Evolutionary conservation across 1,284 basidiomycete genomes (phyloP).

Genomic region (Abortiporus biennis): DNA sequence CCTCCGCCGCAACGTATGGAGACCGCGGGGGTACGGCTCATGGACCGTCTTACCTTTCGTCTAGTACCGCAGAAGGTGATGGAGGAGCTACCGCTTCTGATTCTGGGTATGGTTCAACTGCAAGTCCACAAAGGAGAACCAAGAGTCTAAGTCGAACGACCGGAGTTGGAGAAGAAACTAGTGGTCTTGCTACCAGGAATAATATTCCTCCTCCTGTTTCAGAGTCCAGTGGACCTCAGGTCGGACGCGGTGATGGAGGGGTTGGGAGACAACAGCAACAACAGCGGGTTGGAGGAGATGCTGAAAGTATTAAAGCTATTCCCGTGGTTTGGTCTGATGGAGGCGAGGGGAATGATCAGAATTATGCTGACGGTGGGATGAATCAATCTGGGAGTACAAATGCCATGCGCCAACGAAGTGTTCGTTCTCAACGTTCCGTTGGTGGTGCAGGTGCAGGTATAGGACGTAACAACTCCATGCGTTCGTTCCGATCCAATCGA

Average conservation of each 20-base stretch:
- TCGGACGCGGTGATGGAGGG: not conserved
- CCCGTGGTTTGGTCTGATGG: constrained; percentile 21
- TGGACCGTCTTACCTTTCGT: not conserved
- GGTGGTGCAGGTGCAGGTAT: not conserved
- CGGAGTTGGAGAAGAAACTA: too few relatives aligned
- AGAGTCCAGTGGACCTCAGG: not conserved
- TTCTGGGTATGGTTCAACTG: constrained; percentile 21
- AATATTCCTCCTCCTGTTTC: not conserved
- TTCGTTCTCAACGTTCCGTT: constrained; percentile 12
- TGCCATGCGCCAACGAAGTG: too few relatives aligned
- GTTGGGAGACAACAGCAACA: too few relatives aligned
- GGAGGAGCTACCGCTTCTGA: constrained; percentile 14
- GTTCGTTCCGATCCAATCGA: not conserved
- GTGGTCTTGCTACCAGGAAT: not conserved
- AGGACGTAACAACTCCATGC: not conserved
- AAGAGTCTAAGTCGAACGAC: constrained; percentile 4
- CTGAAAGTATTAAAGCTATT: constrained; percentile 16
- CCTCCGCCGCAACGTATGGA: not conserved
- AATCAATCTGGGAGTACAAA: too few relatives aligned
- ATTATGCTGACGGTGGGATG: too few relatives aligned
- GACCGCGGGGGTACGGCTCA: not conserved
- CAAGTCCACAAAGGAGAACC: constrained; percentile 10
- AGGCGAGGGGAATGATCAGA: constrained; percentile 1
- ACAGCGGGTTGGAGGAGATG: not conserved
- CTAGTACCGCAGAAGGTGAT: too few relatives aligned